Base-by-base conservation (phyloP, 1,284 basidiomycete genomes). In the Lentinus polychrous region DNA sequence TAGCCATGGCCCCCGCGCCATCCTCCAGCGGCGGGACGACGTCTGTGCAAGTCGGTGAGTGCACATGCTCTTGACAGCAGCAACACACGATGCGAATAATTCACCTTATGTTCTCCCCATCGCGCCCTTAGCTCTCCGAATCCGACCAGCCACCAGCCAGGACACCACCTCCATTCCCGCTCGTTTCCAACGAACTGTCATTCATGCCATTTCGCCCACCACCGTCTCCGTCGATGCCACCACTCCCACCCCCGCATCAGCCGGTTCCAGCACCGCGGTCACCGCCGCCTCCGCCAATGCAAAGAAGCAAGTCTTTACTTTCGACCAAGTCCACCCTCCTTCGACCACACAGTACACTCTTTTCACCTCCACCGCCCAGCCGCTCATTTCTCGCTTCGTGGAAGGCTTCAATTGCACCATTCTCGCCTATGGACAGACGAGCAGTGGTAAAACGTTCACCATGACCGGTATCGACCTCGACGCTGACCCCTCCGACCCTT, bases 401-500 rank as follows among this genome's bases (percentile, higher is more conserved):
- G 91, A 94, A 60, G 95, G 95, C 10, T 95, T 94, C 71, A 99
- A 99, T 70, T 95, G 94, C 55, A 99, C 96, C 34, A 88, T 99
- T 53, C 80, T 99, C 52, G 95, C 95, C 46, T 99, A 99, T 69
- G 95, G 96, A 11, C 96, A 99, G 65, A 99, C 95, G 0, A 92
- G 89, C 55, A 94, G 90, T 53, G 95, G 95, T 45, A 99, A 98
- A 73, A 95, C 92, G 0, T 95, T 93, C 67, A 94, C 94, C 27
- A 98, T 98, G 95, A 92, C 92, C 15, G 89, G 92, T 51, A 74
- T 90, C 48, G 90, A 93, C 67, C 74, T 89, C 27, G 92, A 93
- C 53, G 84, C 86, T 44, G 82, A 89, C 68, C 83, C 86, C 41
- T 72, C 76, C 23, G 83, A 89, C 64, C 74, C 84, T 49, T 74